Base-by-base conservation (phyloP, 106 monocot species). In the Ottelia alismoides region DNA sequence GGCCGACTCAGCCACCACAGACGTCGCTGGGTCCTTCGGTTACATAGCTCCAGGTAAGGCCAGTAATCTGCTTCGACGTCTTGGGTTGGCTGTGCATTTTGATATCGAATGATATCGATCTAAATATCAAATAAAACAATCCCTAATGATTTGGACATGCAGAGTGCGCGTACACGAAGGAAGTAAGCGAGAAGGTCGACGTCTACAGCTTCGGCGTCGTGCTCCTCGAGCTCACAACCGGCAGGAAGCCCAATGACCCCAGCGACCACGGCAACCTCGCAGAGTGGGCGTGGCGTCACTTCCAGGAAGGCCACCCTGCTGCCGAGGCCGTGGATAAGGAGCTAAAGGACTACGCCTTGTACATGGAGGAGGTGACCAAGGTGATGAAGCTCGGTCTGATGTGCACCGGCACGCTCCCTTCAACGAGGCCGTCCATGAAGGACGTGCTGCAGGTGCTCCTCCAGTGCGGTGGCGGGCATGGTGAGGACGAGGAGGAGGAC, bases 31-130 rank as follows among this genome's bases (percentile, higher is more conserved):
- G 0, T 75, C 92, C 1, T 77, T 76, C 19, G 80, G 92, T 0
- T 92, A 92, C 66, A 83, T 87, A 64, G 83, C 92, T 21, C 92
- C 92, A 26, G 89, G 85, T 80, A 30, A 70, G 59, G 2, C 11
- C 28, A 1, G 1, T 31, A 16, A 49, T 20, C 20, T 62, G 12
- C 31, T 50, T n/a, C 16, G 11, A 47, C 22, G 18, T 47, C 21
- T 24, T 1, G 30, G 9, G 18, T 11, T 1, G 17, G n/a, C n/a
- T n/a, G n/a, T n/a, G n/a, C n/a, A n/a, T n/a, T n/a, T n/a, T n/a
- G n/a, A n/a, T n/a, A n/a, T n/a, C n/a, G n/a, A n/a, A n/a, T n/a
- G n/a, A n/a, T n/a, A n/a, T n/a, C n/a, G n/a, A n/a, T n/a, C n/a
- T n/a, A 27, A 21, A 0, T 9, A 20, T 26, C 18, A 27, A 20